phyloP scores from a whole-genome alignment of 2,329 filamentous ascomycete genomes.

The Colletotrichum godetiae region DNA sequence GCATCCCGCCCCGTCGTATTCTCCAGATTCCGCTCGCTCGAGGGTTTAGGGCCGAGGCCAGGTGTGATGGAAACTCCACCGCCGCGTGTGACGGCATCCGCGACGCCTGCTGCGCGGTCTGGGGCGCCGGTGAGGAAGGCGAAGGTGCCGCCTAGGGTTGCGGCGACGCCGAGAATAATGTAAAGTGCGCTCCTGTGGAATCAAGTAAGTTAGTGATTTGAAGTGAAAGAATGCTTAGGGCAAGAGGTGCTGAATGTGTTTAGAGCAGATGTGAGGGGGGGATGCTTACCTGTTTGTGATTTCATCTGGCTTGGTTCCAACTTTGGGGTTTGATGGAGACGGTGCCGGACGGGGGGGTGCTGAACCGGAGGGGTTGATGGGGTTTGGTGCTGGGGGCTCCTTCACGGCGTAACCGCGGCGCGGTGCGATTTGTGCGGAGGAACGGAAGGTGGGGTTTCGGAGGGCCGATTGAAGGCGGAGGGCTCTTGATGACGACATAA shows the following conservation, averaged over 20 bases:
- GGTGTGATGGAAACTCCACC: not conserved
- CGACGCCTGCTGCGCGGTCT: constrained; percentile 18
- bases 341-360: not conserved
- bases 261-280: not conserved
- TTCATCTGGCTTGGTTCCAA: not conserved
- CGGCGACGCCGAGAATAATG: not conserved
- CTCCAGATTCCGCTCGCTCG: not conserved
- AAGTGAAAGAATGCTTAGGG: no score
- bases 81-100: not conserved
- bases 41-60: constrained; percentile 5
- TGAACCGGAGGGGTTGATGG: not conserved
- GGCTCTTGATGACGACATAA: constrained; percentile 6
- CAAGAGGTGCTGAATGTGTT: no score
- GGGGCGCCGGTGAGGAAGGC: constrained; percentile 13
- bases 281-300: constrained; percentile 1
- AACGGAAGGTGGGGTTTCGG: not conserved
- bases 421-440: not conserved
- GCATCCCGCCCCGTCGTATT: not conserved
- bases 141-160: constrained; percentile 1
- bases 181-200: not conserved
- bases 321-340: not conserved
- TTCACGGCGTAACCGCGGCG: not conserved
- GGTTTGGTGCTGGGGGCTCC: not conserved
- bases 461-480: not conserved
- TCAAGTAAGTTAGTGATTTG: not conserved